Base-by-base conservation (phyloP, 1,284 basidiomycete genomes). In the Schizopora paradoxa region DNA sequence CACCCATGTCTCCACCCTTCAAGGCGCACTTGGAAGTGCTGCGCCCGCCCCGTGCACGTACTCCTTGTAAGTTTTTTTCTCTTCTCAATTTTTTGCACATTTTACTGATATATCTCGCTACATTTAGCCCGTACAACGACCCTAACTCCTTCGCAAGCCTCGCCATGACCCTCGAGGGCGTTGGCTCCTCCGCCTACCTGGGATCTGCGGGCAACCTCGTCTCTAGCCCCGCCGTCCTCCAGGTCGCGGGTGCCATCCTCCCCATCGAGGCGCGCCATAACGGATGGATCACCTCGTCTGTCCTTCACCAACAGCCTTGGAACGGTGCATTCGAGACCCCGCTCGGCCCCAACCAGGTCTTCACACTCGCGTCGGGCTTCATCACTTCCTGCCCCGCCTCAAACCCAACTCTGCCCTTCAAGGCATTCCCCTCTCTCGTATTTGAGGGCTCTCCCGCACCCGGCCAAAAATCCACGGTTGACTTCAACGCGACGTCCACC, bases 91-190 rank as follows among this genome's bases (percentile, higher is more conserved):
- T 5, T 31, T 33, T 43, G 28, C 6, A 5, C 18, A 23, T 26
- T 14, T 41, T 21, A 14, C 33, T 27, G 19, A 16, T n/a, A 4
- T 26, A 16, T 41, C 5, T 10, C 11, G 2, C 25, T 6, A 16
- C n/a, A n/a, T 33, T 14, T 53, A 83, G 82, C 61, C 70, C 74
- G 22, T 67, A 70, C 54, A 62, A 62, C n/a, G 70, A 72, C 45
- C 63, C 70, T 1, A 61, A 61, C 45, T 63, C 68, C 2, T 85
- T 84, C 61, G 63, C 74, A 27, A 67, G 69, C 8, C 63, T 76
- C 25, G 69, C 76, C n/a, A 67, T 68, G 52, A 66, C 75, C 6
- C 60, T 86, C 16, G 80, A 83, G 60, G 73, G 69, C 21, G 70
- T 82, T 35, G 74, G 72, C 14, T 65, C 67, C 1, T 59, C 59